phyloP scores from a whole-genome alignment of 805 yeast species.

The Saccharomyces kudriavzevii region DNA sequence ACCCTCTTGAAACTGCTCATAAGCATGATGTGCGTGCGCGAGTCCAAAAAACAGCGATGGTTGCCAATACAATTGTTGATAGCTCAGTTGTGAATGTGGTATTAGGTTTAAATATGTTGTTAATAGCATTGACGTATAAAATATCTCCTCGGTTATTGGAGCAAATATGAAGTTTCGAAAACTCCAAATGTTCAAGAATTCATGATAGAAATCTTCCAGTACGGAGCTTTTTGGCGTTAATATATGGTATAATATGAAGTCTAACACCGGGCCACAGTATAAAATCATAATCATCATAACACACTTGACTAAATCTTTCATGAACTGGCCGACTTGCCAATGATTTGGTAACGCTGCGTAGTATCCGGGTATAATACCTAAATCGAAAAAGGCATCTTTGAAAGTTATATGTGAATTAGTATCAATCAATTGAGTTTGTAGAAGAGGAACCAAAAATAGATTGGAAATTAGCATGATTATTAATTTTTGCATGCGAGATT shows the following conservation, averaged over 20 bases:
- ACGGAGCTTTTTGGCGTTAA: conserved; percentile 9
- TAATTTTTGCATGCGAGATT: conserved; percentile 14
- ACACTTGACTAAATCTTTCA: conserved; percentile 8
- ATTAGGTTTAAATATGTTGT: conserved; percentile 13
- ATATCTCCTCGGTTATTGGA: conserved; percentile 29
- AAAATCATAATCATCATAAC: conserved; percentile 13
- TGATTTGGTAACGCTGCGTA: conserved; percentile 2
- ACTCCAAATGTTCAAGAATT: conserved; percentile 25
- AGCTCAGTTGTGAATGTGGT: conserved; percentile 3
- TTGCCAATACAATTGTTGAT: conserved; percentile 12
- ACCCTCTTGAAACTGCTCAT: conserved; percentile 18
- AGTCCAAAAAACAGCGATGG: conserved; percentile 29
- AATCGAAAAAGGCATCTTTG: conserved; percentile 8
- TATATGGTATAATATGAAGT: conserved; percentile 15
- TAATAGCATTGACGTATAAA: conserved; percentile 28
- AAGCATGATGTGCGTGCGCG: conserved; percentile 31
- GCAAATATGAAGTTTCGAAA: conserved; percentile 28
- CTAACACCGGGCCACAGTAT: conserved; percentile 23
- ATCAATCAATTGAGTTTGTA: conserved; percentile 1
- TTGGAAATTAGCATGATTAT: conserved; percentile 11
- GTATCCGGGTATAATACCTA: conserved; percentile 23
- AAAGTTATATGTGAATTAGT: background rate
- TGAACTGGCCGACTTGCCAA: background rate
- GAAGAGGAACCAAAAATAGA: conserved; percentile 15
- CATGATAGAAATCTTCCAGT: conserved; percentile 10